These are phyloP conservation scores for Porphyridium purpureum DNA, from an alignment of 23 red algal species.

Conservation along the genomic window DNA sequence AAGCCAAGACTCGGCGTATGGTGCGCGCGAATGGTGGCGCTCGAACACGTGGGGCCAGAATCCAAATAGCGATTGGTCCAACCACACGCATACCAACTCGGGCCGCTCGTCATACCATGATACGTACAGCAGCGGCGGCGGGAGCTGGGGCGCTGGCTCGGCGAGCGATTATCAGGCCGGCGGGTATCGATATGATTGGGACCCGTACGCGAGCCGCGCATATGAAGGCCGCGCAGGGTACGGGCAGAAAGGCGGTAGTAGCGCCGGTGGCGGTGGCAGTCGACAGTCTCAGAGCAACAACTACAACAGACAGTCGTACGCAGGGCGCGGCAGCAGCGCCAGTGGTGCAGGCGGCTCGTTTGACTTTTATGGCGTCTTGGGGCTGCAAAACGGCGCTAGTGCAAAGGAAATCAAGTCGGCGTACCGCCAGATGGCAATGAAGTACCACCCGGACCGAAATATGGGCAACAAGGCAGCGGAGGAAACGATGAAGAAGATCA, in stretches of 20 bases:
- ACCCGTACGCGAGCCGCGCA: not conserved
- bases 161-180: conserved; percentile 20
- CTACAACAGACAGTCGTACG: too few species aligned
- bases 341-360: conserved; percentile 1
- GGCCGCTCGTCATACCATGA: not conserved
- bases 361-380: conserved; percentile 67
- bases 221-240: not conserved
- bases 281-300: conserved; percentile 1
- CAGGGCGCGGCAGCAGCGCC: conserved; percentile 3
- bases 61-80: too few species aligned
- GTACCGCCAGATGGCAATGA: conserved; percentile 59
- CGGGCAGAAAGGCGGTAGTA: not conserved
- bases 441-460: conserved; percentile 87
- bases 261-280: not conserved
- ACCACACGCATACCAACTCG: too few species aligned
- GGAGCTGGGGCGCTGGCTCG: not conserved
- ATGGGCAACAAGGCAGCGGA: conserved; percentile 17
- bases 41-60: too few species aligned
- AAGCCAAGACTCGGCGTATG: too few species aligned
- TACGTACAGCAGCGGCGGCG: not conserved
- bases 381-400: conserved; percentile 49
- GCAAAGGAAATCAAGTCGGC: conserved; percentile 67
- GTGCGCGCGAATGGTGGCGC: too few species aligned
- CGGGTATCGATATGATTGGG: conserved; percentile 23
- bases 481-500: conserved; percentile 58